These are phyloP conservation scores for Boeremia exigua DNA, from an alignment of 2,329 filamentous ascomycete species.

Conservation along the genomic window DNA sequence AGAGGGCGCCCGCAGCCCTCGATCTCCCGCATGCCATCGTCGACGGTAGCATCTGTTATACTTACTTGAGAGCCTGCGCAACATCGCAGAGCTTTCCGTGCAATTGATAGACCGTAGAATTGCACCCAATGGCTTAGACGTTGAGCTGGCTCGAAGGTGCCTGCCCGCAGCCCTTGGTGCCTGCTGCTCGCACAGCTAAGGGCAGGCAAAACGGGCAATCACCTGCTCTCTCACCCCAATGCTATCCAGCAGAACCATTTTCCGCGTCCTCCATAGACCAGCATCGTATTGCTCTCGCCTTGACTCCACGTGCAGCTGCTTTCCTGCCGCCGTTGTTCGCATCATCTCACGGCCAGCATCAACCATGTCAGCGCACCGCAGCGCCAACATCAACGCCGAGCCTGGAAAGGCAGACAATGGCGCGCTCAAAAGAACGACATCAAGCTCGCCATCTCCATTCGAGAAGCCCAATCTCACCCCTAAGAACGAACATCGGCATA, in stretches of 20 bases:
- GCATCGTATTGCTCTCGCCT: not conserved
- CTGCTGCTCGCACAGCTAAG: not conserved
- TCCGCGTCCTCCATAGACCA: not conserved
- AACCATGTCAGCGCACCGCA: not conserved
- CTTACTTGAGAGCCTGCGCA: no score
- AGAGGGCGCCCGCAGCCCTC: no score
- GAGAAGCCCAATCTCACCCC: not conserved
- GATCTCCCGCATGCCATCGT: no score
- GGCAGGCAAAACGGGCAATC: not conserved
- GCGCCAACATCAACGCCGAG: not conserved
- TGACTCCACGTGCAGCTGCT: no score
- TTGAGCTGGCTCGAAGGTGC: no score
- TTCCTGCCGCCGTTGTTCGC: no score
- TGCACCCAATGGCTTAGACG: no score
- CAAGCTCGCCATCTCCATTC: not conserved
- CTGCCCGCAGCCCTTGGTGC: not conserved
- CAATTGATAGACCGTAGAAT: no score
- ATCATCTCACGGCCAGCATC: not conserved
- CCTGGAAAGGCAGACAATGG: not conserved
- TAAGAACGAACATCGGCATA: not conserved
- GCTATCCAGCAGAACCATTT: not conserved
- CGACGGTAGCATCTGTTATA: no score
- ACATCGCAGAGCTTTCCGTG: no score
- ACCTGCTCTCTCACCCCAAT: not conserved
- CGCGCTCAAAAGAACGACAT: not conserved